Evolutionary conservation across 192 early-diverging fungal species (phyloP).

Genomic region (Coemansia sp.): DNA sequence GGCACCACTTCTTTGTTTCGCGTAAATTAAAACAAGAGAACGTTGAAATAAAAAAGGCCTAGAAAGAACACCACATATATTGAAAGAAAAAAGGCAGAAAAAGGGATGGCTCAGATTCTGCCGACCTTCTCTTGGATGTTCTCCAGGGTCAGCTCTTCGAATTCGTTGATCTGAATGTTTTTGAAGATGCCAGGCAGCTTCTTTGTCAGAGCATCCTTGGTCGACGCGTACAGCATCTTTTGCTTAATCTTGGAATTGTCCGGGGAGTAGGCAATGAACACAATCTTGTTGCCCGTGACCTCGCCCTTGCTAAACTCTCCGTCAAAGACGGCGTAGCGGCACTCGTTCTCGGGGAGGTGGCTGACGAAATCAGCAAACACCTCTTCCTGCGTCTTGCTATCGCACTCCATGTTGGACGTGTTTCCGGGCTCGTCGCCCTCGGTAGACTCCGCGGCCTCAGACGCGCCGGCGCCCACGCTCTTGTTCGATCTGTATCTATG

Average conservation of each 20-base stretch:
- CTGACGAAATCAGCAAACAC: conserved; percentile 69
- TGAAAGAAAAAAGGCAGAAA: conserved; percentile 13
- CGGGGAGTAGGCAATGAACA: conserved; percentile 86
- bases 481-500: conserved; percentile 17
- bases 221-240: conserved; percentile 91
- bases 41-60: conserved; percentile 10
- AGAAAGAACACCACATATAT: background rate
- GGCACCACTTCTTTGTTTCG: background rate
- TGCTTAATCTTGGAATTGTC: conserved; percentile 68
- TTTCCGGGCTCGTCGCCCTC: conserved; percentile 59
- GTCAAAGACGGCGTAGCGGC: conserved; percentile 89
- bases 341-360: conserved; percentile 61
- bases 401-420: conserved; percentile 8
- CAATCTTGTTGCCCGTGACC: conserved; percentile 74
- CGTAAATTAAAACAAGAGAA: conserved; percentile 5
- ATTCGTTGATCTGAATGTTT: conserved; percentile 86
- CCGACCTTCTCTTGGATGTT: conserved; percentile 63
- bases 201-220: conserved; percentile 75
- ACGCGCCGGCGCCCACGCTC: conserved; percentile 6
- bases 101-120: conserved; percentile 3
- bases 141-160: conserved; percentile 68
- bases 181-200: conserved; percentile 67
- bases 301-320: conserved; percentile 67
- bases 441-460: background rate
- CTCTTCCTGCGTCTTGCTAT: conserved; percentile 10